Percentiles rank a stretch among this genome's conserved stretches.
phyloP scores from a whole-genome alignment of 208 protist genomes.

The Leptomonas seymouri region DNA sequence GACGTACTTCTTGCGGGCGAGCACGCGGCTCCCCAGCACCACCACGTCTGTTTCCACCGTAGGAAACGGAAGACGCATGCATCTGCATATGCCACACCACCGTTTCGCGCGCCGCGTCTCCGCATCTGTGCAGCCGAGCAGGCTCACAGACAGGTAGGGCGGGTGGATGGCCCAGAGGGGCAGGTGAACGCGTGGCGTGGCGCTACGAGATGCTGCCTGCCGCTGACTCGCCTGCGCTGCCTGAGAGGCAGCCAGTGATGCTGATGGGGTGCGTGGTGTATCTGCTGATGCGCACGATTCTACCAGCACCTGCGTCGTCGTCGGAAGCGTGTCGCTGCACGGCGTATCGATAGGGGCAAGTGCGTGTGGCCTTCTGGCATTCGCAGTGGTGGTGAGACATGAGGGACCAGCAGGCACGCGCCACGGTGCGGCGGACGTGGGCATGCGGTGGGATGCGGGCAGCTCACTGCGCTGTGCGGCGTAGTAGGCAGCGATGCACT shows the following conservation, averaged over 20 bases:
- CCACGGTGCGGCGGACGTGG: neutral
- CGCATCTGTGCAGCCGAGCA: conserved; percentile 53
- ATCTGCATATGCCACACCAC: conserved; percentile 50
- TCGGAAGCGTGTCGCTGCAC: neutral
- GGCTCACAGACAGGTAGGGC: conserved; percentile 52
- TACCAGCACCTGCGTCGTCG: conserved; percentile 23
- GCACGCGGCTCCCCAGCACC: conserved; percentile 58
- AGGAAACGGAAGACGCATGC: conserved; percentile 56
- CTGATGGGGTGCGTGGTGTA: neutral
- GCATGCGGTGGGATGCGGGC: conserved; percentile 7
- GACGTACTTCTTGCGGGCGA: conserved; percentile 23
- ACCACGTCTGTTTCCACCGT: conserved; percentile 72
- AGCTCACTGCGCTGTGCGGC: conserved; percentile 12
- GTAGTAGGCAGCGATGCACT: conserved; percentile 14
- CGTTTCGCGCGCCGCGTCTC: conserved; percentile 38
- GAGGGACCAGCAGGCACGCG: neutral
- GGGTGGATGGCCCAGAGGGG: conserved; percentile 31
- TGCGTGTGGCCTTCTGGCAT: neutral
- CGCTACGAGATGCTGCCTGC: neutral
- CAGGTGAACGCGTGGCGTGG: neutral
- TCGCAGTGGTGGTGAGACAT: neutral
- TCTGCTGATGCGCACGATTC: conserved; percentile 16
- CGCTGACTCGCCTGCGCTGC: neutral
- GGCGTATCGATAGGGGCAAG: neutral
- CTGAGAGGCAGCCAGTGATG: neutral